Evolutionary conservation across 495 filamentous ascomycete genomes (phyloP).

Genomic region (Trichoderma gamsii): DNA sequence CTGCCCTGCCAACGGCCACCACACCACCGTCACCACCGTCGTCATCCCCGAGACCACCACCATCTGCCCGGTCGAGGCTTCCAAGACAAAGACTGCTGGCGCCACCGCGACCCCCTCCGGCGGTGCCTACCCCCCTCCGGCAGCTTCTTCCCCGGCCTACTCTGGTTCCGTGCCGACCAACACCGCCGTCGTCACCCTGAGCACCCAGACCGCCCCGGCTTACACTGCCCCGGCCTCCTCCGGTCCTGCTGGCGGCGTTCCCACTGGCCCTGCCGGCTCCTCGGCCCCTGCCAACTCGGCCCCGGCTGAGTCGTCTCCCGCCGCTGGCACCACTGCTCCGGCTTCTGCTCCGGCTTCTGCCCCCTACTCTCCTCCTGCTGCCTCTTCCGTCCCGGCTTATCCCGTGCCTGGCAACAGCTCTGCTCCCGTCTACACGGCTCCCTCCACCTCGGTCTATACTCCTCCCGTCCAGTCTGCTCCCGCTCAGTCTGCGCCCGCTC

Average conservation of each 20-base stretch:
- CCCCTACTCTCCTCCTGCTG: neutral
- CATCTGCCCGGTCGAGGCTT: constrained; percentile 29
- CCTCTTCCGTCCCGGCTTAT: neutral
- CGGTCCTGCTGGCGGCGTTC: constrained; percentile 16
- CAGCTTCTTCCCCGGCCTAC: constrained; percentile 10
- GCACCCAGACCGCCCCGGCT: constrained; percentile 11
- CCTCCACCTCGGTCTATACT: constrained; percentile 5
- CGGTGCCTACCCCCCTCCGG: neutral
- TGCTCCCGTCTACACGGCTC: constrained; percentile 2
- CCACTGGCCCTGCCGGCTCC: constrained; percentile 18
- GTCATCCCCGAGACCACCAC: constrained; percentile 31
- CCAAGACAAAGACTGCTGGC: constrained; percentile 15
- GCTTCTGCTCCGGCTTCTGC: constrained; percentile 6
- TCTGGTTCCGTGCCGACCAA: constrained; percentile 13
- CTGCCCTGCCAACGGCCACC: constrained; percentile 27
- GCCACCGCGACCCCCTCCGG: neutral
- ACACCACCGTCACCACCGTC: constrained; percentile 32
- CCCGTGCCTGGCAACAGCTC: constrained; percentile 11
- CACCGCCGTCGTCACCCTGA: constrained; percentile 18
- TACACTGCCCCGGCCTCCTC: constrained; percentile 19
- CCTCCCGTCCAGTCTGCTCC: constrained; percentile 2
- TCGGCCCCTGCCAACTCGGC: neutral
- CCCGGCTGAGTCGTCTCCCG: neutral
- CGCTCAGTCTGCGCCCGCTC: neutral
- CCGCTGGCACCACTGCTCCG: neutral